Evolutionary conservation across 1,284 basidiomycete genomes (phyloP).

Genomic region (Rhodotorula sp.): DNA sequence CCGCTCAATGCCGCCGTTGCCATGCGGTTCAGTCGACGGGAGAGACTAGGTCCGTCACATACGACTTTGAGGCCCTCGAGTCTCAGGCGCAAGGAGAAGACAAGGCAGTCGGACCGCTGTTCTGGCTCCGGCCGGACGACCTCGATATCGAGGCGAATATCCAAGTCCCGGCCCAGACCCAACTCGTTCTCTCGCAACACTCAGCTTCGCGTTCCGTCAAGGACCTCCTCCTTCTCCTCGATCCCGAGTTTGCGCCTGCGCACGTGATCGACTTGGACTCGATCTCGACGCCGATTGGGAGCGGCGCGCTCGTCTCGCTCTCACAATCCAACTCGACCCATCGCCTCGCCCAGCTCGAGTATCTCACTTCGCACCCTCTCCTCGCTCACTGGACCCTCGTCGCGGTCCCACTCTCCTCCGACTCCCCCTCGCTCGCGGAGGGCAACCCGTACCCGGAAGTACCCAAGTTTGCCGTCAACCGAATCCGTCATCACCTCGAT

Average conservation of each 20-base stretch:
- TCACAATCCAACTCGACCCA: background rate
- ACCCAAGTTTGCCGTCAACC: conserved; percentile 6
- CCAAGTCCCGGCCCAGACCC: background rate
- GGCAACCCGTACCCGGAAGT: conserved; percentile 12
- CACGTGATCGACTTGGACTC: background rate
- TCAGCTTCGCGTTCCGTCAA: background rate
- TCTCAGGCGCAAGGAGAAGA: too few species aligned
- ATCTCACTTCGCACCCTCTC: conserved; percentile 18
- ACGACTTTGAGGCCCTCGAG: background rate
- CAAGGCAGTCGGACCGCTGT: background rate
- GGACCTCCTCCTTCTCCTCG: background rate
- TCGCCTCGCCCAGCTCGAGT: conserved; percentile 10
- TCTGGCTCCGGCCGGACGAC: conserved; percentile 13
- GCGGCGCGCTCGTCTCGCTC: conserved; percentile 13
- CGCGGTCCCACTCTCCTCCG: conserved; percentile 2
- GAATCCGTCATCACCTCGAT: conserved; percentile 20
- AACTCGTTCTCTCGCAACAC: background rate
- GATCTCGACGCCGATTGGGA: background rate
- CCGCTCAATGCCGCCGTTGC: background rate
- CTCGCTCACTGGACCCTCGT: conserved; percentile 11
- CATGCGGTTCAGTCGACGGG: too few species aligned
- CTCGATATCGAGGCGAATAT: background rate
- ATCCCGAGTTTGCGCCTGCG: background rate
- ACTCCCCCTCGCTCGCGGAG: background rate
- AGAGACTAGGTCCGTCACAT: too few species aligned